Evolutionary conservation across 805 yeast genomes (phyloP), one percentile per base, ranked within the genome.

Genomic region (Metschnikowia corniflorae): DNA sequence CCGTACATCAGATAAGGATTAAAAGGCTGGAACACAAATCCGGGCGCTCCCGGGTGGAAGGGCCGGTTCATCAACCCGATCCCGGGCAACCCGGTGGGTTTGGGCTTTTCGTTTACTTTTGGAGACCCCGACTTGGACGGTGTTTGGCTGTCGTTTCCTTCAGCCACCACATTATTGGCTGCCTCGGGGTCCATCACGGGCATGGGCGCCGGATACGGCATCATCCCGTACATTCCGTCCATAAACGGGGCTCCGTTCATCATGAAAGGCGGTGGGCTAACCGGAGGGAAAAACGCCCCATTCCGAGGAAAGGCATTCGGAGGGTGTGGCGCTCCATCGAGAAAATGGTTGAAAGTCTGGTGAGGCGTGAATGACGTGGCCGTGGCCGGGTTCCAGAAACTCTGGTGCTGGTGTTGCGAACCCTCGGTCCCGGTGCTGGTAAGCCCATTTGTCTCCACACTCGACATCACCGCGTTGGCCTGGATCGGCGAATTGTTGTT

Each of bases 321-420:
- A 6, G 37, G 34, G n/a, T 29, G 46, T 17, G 39, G 31, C 12
- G 41, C 37, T 8, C 44, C 35, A 26, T 58, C 70, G 43, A 55
- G 58, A 29, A 62, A 57, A 40, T 64, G 58, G 30, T 49, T 54
- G 33, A 46, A 49, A 13, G 50, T 29, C 16, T 40, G 49, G 4
- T 43, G 49, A 16, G 86, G 85, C 10, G 75, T 74, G 52, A 80
- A 80, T 1, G 81, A 61, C 7, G 78, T 60, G 4, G 83, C 80
- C 14, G 80, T 62, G 6, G 82, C 83, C 0, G 84, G 83, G 54
- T 78, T 78, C 86, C 86, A 80, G 47, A 77, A 75, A 49, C 64
- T 72, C 26, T 54, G 66, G 16, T 44, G 40, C 23, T 24, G 26
- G 39, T 37, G 27, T n/a, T 30, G 39, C 3, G 53, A 26, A 17